A percentile compares a stretch with the other conserved stretches of the same genome.
These are phyloP conservation scores for Zygosaccharomyces bisporus DNA, from an alignment of 805 yeast species.

Conservation along the genomic window DNA sequence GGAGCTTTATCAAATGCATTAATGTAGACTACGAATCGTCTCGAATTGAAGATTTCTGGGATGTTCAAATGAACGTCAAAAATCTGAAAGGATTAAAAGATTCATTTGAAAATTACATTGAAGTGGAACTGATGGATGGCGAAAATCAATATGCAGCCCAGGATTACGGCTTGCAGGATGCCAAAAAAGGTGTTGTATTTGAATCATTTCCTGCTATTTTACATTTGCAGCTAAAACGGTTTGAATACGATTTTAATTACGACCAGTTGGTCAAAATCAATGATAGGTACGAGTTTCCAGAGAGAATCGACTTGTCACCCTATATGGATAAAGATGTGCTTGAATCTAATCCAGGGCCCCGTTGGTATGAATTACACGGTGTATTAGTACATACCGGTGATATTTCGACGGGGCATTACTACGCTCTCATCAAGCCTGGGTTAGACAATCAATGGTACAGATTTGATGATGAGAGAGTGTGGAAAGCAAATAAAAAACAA, in stretches of 20 bases:
- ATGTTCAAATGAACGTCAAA: conserved; percentile 90
- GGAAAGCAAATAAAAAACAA: conserved; percentile 76
- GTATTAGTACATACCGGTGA: conserved; percentile 96
- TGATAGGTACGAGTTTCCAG: conserved; percentile 87
- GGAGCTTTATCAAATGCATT: conserved; percentile 86
- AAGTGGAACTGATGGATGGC: conserved; percentile 84
- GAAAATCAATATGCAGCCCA: conserved; percentile 95
- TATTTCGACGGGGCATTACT: conserved; percentile 93
- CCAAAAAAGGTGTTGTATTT: conserved; percentile 92
- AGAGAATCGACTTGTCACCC: conserved; percentile 72
- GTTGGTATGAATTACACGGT: conserved; percentile 84
- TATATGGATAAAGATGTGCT: conserved; percentile 58
- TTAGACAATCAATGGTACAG: conserved; percentile 72
- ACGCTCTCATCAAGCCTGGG: conserved; percentile 85
- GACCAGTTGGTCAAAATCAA: conserved; percentile 88
- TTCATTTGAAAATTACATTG: conserved; percentile 82
- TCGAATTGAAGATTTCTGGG: conserved; percentile 95
- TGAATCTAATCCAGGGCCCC: conserved; percentile 44
- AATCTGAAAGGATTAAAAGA: conserved; percentile 66
- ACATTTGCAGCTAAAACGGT: conserved; percentile 89
- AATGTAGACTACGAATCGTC: conserved; percentile 92
- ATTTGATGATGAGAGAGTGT: conserved; percentile 94
- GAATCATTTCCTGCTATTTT: conserved; percentile 87
- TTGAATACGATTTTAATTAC: conserved; percentile 87
- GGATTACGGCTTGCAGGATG: conserved; percentile 87